Evolutionary conservation across 2,329 filamentous ascomycete species (phyloP), one percentile per base, ranked within the genome.

Genomic region (Calonectria naviculata): DNA sequence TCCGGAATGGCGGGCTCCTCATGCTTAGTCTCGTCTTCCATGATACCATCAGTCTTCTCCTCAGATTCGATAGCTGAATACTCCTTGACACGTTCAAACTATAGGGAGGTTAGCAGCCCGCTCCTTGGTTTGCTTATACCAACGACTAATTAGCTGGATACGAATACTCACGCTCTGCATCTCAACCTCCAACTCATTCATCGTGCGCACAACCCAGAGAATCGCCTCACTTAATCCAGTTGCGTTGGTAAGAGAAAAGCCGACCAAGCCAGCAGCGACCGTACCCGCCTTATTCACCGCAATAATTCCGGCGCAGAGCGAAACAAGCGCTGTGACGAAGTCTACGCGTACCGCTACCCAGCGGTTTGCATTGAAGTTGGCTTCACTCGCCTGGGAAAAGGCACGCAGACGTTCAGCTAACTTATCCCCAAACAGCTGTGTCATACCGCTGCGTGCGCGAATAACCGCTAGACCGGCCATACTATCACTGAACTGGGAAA

Each of bases 111-210:
- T 36, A 73, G 66, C 21, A 46, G 19, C 19, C 12, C 9, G 6
- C 28, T 26, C 9, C 5, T 71, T 71, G 80, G 26, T 68, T 65
- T 15, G 6, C 17, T 5, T 29, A 8, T 9, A n/a, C 5, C 5
- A 52, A 29, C 6, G 15, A 10, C 5, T 19, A 8, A 19, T 46
- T 1, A 2, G 5, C 6, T 21, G 8, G 28, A 21, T 17, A 21
- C 13, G 7, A 21, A 15, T 21, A 82, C 86, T 78, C 75, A 87
- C 86, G 64, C 87, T 88, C 76, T 90, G 88, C 74, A 90, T 82
- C 75, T 90, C 88, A 0, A 90, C 84, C 75, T 90, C 88, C 17
- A 89, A 81, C 70, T 90, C 87, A 68, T 90, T 90, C 83, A 88
- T 87, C 12, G 83, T 80, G 29, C 88, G 84, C 9, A 90, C 88